Conservation (phyloP, 1,284 basidiomycete genomes). For the Amylostereum areolatum region DNA sequence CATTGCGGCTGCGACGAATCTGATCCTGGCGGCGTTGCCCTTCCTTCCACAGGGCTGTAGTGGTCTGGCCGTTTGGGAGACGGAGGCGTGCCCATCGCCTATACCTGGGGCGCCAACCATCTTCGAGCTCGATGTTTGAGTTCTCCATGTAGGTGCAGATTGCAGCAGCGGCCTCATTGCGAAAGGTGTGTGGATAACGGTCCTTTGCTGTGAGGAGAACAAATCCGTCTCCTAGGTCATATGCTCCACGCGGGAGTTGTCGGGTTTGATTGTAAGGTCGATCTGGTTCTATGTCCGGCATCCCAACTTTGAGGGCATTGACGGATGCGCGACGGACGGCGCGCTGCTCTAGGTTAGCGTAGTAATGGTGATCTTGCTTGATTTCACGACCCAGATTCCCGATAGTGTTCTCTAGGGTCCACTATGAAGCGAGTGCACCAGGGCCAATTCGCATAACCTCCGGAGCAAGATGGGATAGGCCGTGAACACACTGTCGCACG, state of each 20-base stretch:
- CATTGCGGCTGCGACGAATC: background rate
- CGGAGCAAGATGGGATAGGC: conserved; percentile 20
- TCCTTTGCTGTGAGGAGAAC: background rate
- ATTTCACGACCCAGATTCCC: conserved; percentile 29
- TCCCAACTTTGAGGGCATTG: conserved; percentile 22
- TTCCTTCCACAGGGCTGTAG: background rate
- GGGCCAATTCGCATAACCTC: conserved; percentile 24
- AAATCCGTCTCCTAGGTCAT: background rate
- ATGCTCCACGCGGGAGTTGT: background rate
- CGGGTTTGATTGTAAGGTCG: background rate
- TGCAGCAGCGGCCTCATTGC: no score
- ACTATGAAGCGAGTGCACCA: conserved; percentile 18
- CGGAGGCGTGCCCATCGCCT: background rate
- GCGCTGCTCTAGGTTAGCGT: conserved; percentile 23
- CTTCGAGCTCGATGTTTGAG: no score
- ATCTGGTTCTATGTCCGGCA: conserved; percentile 13
- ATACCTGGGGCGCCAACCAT: background rate
- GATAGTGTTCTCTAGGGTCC: conserved; percentile 30
- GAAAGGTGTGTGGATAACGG: no score
- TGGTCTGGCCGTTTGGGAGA: background rate
- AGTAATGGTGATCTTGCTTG: conserved; percentile 22
- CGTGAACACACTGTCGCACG: conserved; percentile 23
- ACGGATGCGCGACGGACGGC: conserved; percentile 19
- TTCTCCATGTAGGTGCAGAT: no score
- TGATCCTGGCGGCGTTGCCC: background rate